phyloP scores from a whole-genome alignment of 805 yeast genomes.

The Ogataea chonburiensis region DNA sequence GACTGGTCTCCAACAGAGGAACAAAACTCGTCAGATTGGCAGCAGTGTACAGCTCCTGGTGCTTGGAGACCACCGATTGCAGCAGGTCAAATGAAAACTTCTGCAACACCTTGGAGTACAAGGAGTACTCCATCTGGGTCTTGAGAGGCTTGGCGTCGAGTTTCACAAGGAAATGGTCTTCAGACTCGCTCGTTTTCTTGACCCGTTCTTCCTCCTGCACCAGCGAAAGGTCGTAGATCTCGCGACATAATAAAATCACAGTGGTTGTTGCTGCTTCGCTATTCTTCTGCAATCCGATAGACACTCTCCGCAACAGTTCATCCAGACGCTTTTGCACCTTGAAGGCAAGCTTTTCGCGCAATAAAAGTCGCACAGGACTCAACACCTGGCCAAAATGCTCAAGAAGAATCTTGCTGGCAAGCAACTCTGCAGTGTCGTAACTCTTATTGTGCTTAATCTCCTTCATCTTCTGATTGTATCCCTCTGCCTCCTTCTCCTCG shows the following conservation, averaged over 20 bases:
- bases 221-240: conserved; percentile 59
- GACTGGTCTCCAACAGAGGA: conserved; percentile 62
- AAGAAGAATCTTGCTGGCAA: conserved; percentile 64
- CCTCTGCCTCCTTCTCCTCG: conserved; percentile 92
- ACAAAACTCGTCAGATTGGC: conserved; percentile 68
- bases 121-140: conserved; percentile 54
- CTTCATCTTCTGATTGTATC: conserved; percentile 78
- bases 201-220: conserved; percentile 20
- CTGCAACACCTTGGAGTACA: conserved; percentile 62
- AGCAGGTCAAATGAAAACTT: conserved; percentile 75
- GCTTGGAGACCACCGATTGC: conserved; percentile 65
- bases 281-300: conserved; percentile 78
- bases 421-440: conserved; percentile 79
- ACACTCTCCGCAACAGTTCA: conserved; percentile 71
- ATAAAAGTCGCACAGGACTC: conserved; percentile 64
- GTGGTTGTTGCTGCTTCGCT: conserved; percentile 53
- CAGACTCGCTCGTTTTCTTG: conserved; percentile 23
- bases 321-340: conserved; percentile 73
- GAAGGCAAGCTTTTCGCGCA: conserved; percentile 61
- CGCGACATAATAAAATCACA: conserved; percentile 69
- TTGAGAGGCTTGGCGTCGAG: conserved; percentile 57
- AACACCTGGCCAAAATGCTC: conserved; percentile 55
- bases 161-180: conserved; percentile 71
- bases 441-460: conserved; percentile 90
- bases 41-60: conserved; percentile 56